phyloP scores from a whole-genome alignment of 2,329 filamentous ascomycete species.

The Colletotrichum sp. region DNA sequence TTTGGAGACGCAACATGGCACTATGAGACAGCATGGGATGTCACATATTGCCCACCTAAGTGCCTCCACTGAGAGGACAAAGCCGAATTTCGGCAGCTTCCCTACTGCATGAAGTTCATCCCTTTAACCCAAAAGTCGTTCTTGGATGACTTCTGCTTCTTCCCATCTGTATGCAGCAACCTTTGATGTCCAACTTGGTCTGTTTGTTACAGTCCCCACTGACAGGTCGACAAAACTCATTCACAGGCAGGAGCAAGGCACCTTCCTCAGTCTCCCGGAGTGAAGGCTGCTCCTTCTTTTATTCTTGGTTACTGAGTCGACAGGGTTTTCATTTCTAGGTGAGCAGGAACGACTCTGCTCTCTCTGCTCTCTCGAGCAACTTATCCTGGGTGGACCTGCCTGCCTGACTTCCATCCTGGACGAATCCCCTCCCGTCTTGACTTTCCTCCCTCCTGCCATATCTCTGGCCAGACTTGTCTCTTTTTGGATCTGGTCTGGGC shows the following conservation, averaged over 20 bases:
- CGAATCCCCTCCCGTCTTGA: background rate
- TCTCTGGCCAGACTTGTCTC: background rate
- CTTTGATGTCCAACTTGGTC: background rate
- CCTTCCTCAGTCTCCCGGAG: background rate
- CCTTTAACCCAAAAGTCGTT: fast-evolving
- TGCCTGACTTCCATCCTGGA: background rate
- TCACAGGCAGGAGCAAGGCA: background rate
- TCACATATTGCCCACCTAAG: background rate
- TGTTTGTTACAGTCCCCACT: background rate
- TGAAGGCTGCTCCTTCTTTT: background rate
- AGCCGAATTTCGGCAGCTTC: background rate
- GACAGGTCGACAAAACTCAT: background rate
- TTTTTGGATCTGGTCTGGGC: background rate
- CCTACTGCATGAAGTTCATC: background rate
- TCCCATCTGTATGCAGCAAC: background rate
- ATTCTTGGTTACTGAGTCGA: background rate
- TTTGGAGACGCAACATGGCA: background rate
- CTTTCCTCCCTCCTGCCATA: background rate
- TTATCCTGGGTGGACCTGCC: background rate
- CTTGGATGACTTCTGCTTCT: background rate
- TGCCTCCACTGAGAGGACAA: background rate
- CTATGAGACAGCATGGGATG: background rate
- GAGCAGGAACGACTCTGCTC: background rate
- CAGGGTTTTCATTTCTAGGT: background rate
- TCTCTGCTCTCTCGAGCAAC: background rate